Evolutionary conservation across 768 basidiomycete genomes (phyloP), one percentile per base, ranked within the genome.

Genomic region (Amanita phalloides): DNA sequence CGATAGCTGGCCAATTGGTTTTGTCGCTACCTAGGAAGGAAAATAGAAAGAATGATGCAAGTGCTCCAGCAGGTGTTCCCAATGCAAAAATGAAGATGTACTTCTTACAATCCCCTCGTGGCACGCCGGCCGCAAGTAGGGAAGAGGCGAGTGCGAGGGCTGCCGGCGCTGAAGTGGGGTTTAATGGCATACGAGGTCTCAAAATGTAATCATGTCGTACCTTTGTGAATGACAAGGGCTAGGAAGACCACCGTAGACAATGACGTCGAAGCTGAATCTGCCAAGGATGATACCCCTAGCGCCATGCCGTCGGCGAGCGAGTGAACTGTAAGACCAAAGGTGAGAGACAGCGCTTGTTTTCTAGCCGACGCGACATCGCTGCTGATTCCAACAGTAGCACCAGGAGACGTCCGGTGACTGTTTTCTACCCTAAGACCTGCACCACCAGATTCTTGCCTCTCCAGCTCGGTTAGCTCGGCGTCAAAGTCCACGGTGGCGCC

Each of bases 151-250:
- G 73, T 4, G 94, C 95, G 42, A 99, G 72, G 2, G 93, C 84
- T 0, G 94, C 93, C 1, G 95, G 95, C 0, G 87, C 94, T 95
- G 58, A 11, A 32, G 35, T 44, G 50, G 51, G 14, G 7, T 38
- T 33, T n/a, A 20, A 41, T 23, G 3, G 8, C 17, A 36, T 36
- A 43, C 37, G 9, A 4, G 36, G 46, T 46, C 5, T 6, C 23
- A 17, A 38, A 26, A 1, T 11, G 33, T 45, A 35, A 48, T 8
- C 33, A 4, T 33, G 5, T 13, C 37, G 56, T 25, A 76, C 89
- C 88, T 78, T 98, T 98, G 68, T 98, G 96, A 20, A 98, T 72
- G 45, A 90, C 74, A 38, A 99, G 78, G 2, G 96, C 94, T 21
- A 96, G 62, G 63, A 98, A 98, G 3, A 99, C 86, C 39, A 97